Evolutionary conservation across 805 yeast species (phyloP).

Genomic region (Teunomyces lycoperdinae): DNA sequence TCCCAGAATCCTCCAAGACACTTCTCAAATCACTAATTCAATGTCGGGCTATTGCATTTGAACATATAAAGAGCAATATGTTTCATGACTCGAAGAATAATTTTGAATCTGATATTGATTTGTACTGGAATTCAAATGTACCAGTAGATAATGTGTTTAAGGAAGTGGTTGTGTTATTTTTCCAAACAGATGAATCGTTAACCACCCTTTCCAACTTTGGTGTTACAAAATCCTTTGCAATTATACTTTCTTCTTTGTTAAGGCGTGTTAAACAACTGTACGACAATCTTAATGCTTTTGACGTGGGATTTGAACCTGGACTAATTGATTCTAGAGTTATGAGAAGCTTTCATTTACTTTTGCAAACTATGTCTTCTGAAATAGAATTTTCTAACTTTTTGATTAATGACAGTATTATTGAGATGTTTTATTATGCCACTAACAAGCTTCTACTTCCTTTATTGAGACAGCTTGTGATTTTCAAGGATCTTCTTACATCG

Average conservation of each 20-base stretch:
- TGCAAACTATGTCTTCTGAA: not conserved
- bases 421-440: conserved; percentile 7
- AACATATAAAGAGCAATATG: conserved; percentile 7
- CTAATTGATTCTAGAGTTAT: too few relatives aligned
- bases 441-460: conserved; percentile 29
- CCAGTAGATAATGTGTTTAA: conserved; percentile 32
- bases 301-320: too few relatives aligned
- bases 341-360: too few relatives aligned
- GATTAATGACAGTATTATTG: not conserved
- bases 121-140: conserved; percentile 23
- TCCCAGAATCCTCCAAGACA: conserved; percentile 27
- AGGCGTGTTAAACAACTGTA: not conserved
- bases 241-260: conserved; percentile 19
- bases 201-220: conserved; percentile 32
- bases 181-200: conserved; percentile 47
- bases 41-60: conserved; percentile 17
- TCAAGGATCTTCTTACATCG: conserved; percentile 34
- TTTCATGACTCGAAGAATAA: conserved; percentile 9
- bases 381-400: not conserved
- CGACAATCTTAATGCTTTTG: not conserved
- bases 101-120: conserved; percentile 15
- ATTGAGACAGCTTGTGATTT: conserved; percentile 33
- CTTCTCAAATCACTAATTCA: conserved; percentile 45
- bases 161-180: conserved; percentile 38
- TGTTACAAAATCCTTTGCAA: conserved; percentile 25